Percentiles rank a stretch among this genome's conserved stretches.
Evolutionary conservation across 176 grass and related monocot species (phyloP).

Genomic region (Canna indica): DNA sequence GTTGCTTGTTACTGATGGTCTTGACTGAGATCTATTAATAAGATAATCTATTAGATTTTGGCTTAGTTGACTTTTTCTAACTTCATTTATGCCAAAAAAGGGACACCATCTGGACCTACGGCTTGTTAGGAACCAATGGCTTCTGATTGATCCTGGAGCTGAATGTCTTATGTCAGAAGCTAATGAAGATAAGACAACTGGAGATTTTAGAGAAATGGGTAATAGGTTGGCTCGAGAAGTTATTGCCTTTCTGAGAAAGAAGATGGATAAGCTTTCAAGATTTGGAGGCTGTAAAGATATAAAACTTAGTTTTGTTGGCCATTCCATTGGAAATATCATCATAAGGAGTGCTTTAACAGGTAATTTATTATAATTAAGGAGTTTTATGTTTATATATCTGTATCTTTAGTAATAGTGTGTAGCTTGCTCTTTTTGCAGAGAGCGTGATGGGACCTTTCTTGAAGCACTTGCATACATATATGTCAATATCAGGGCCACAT

Average conservation of each 20-base stretch:
- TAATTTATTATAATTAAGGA: not conserved
- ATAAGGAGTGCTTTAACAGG: constrained; percentile 63
- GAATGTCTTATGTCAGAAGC: no score
- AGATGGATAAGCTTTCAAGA: constrained; percentile 39
- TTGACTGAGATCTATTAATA: not conserved
- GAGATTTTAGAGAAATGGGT: constrained; percentile 88
- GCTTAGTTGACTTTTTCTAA: not conserved
- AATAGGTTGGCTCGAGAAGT: constrained; percentile 59
- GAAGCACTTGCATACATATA: constrained; percentile 74
- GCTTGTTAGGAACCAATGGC: constrained; percentile 72
- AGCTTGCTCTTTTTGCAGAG: constrained; percentile 37
- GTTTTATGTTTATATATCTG: no score
- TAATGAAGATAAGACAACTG: constrained; percentile 43
- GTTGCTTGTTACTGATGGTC: no score
- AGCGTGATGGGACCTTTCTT: constrained; percentile 45
- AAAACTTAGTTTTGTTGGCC: constrained; percentile 66
- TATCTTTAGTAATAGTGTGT: not conserved
- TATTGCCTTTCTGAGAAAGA: constrained; percentile 40
- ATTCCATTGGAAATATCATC: constrained; percentile 83
- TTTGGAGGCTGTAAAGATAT: constrained; percentile 52
- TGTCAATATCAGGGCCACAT: constrained; percentile 91
- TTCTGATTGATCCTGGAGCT: no score
- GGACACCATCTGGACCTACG: constrained; percentile 80
- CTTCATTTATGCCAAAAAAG: constrained; percentile 17
- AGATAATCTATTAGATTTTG: not conserved